Evolutionary conservation across 352 stramenopile species (phyloP), one percentile per base, ranked within the genome.

Genomic region (Globisporangium cederbergense): DNA sequence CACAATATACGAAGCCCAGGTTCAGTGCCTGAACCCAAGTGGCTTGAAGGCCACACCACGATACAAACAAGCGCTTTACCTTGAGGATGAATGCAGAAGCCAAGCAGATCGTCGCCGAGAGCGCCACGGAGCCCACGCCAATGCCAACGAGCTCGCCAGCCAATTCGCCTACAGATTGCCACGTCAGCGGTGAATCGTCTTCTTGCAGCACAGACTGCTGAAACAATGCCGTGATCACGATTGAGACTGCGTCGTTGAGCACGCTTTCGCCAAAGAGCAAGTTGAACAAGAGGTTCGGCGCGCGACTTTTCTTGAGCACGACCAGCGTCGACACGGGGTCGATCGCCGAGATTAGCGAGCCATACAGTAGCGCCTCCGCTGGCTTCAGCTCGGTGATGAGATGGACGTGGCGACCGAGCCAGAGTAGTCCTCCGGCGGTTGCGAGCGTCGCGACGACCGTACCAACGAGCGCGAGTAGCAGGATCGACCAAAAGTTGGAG

Each of bases 201-300:
- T 69, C 64, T 73, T 65, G 72, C 30, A 58, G 32, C 3, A 94
- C 86, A 6, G 76, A 83, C 4, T 68, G 40, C 52, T 83, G 69
- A 54, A 84, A 87, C 1, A 87, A 60, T 13, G 62, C 68, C 20
- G 82, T 96, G 40, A 97, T 62, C 8, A 95, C 87, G 38, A 97
- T 89, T 2, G 77, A 79, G 81, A 61, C 42, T 4, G 50, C 57
- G 64, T 63, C 62, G 67, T 96, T 97, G 22, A 97, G 71, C n/a
- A 93, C 83, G 30, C 72, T 88, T 72, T 97, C 89, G 34, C 89
- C 89, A 72, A 96, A 97, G 16, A 95, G 79, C 25, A 97, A 70
- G 65, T 95, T 95, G 70, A 96, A 95, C 14, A 97, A 66, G 43
- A 81, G 74, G 18, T 80, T 72, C 36, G 72, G 72, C 34, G 72